These are phyloP conservation scores for Trichoderma endophyticum DNA, from an alignment of 2,329 filamentous ascomycete genomes.

Conservation along the genomic window DNA sequence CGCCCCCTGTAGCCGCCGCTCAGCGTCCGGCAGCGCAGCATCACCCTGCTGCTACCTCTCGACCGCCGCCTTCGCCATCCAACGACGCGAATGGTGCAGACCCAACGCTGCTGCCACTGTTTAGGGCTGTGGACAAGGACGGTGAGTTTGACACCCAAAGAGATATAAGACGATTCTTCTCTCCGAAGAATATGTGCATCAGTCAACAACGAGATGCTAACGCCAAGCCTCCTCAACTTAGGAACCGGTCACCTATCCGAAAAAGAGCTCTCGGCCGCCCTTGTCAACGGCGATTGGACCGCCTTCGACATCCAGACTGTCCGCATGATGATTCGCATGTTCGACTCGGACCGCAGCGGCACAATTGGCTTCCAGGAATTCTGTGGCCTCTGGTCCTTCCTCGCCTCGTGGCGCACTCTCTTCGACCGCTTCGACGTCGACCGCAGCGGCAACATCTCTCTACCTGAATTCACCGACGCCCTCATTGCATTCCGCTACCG, in stretches of 20 bases:
- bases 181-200: not conserved
- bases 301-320: constrained; percentile 92
- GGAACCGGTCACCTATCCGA: constrained; percentile 81
- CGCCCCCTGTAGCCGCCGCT: constrained; percentile 44
- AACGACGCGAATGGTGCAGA: constrained; percentile 54
- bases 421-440: constrained; percentile 96
- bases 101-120: constrained; percentile 76
- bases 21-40: constrained; percentile 43
- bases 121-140: constrained; percentile 86
- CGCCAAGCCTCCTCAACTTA: constrained; percentile 26
- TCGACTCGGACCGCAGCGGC: constrained; percentile 85
- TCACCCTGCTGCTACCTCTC: constrained; percentile 55
- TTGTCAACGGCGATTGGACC: constrained; percentile 95
- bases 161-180: not conserved
- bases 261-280: constrained; percentile 78
- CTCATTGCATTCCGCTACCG: constrained; percentile 92
- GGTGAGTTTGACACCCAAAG: constrained; percentile 45
- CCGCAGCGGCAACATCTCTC: constrained; percentile 78
- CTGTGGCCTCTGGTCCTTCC: constrained; percentile 92
- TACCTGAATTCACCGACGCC: constrained; percentile 84
- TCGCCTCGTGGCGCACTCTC: constrained; percentile 87
- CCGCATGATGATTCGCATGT: constrained; percentile 99
- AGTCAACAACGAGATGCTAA: not conserved
- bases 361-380: constrained; percentile 95
- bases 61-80: constrained; percentile 64